Evolutionary conservation across 2,329 filamentous ascomycete species (phyloP), one percentile per base, ranked within the genome.

Genomic region (Thermomyces lanuginosus): DNA sequence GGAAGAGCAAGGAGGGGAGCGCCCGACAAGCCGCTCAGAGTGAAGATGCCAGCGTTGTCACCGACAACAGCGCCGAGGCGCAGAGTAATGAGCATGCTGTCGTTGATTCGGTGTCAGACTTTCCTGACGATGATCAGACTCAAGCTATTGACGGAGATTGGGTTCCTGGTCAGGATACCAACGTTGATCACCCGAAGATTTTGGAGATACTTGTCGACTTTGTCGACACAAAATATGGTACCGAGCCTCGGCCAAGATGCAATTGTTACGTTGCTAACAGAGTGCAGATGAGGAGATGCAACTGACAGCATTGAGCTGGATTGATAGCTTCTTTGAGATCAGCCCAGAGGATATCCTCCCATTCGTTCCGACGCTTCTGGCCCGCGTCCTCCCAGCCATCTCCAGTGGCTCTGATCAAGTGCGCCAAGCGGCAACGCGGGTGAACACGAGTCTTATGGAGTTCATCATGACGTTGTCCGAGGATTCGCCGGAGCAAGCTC

Each of bases 151-250:
- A 92, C 41, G 84, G 84, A 33, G 89, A 95, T 46, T 98, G 86
- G 83, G 76, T 95, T 23, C 91, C 91, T 0, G 89, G 91, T 1
- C 89, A 98, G 53, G 89, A 98, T 50, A 83, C 93, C 5, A 77
- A 91, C 32, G 80, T 98, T 35, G 86, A 95, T 51, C 81, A 92
- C 52, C 74, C 80, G 33, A 81, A 77, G 38, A 92, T 98, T 18
- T 58, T 98, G 24, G 80, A 91, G 40, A 98, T 95, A 28, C 56
- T 98, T 21, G 83, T 92, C 2, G 74, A 76, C 8, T 93, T 89
- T 36, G 65, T 98, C 22, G 79, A 92, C 42, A 79, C 81, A 10
- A 76, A 79, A 3, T 61, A 76, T 41, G 78, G 80, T 82, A 43
- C 40, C 36, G 22, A 17, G 9, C 10, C 5, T 8, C 13, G 10